These are phyloP conservation scores for Backusella westeae DNA, from an alignment of 192 early-diverging fungal species.

Conservation along the genomic window DNA sequence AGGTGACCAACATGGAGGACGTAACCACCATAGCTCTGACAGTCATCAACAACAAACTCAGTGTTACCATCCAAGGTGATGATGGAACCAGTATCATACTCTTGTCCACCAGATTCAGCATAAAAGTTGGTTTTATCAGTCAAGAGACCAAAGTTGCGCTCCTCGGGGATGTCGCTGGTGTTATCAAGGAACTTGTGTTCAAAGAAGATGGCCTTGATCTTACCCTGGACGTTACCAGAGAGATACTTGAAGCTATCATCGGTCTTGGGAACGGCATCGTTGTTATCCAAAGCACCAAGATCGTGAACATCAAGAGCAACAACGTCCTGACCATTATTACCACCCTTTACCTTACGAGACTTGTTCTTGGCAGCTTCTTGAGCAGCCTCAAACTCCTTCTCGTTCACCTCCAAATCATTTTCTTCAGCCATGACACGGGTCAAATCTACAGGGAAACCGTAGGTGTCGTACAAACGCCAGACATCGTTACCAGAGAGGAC, in stretches of 20 bases:
- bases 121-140: constrained; percentile 98
- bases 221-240: constrained; percentile 64
- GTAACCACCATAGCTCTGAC: constrained; percentile 92
- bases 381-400: constrained; percentile 75
- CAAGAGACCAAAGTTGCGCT: constrained; percentile 77
- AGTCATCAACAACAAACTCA: constrained; percentile 91
- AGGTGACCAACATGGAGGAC: constrained; percentile 95
- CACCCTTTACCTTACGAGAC: constrained; percentile 56
- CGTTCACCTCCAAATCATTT: constrained; percentile 80
- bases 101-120: constrained; percentile 96
- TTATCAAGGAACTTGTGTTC: constrained; percentile 47
- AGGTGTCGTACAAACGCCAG: constrained; percentile 98
- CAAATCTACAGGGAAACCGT: constrained; percentile 97
- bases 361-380: constrained; percentile 76
- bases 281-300: constrained; percentile 80
- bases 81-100: constrained; percentile 87
- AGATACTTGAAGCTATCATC: constrained; percentile 86
- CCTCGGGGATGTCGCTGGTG: constrained; percentile 52
- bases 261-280: constrained; percentile 69
- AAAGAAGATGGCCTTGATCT: constrained; percentile 78
- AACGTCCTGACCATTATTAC: constrained; percentile 49
- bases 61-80: constrained; percentile 78
- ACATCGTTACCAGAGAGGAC: constrained; percentile 84
- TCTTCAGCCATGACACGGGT: constrained; percentile 99
- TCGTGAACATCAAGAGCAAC: constrained; percentile 92